phyloP scores from a whole-genome alignment of 2,329 filamentous ascomycete species.

The Penicillium sp. region DNA sequence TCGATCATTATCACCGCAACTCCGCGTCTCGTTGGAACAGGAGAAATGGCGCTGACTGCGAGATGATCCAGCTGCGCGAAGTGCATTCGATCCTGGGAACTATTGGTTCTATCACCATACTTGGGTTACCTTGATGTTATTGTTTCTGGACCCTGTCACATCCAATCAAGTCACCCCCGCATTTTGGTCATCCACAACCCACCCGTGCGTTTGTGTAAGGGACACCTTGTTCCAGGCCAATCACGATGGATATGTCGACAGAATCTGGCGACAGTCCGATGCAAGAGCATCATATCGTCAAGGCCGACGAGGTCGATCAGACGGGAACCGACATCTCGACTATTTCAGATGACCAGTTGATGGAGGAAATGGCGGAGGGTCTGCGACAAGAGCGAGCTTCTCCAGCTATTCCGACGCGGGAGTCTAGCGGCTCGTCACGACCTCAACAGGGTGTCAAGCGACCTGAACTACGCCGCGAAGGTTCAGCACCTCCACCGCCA shows the following conservation, averaged over 20 bases:
- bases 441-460: constrained; percentile 24
- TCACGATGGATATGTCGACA: constrained; percentile 29
- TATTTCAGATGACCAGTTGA: constrained; percentile 44
- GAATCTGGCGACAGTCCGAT: constrained; percentile 23
- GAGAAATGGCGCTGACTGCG: constrained; percentile 6
- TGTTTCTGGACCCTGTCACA: too few species aligned
- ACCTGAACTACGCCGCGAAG: constrained; percentile 39
- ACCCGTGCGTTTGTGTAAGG: constrained; percentile 2
- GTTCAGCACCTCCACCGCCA: constrained; percentile 42
- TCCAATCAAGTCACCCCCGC: too few species aligned
- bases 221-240: constrained; percentile 1
- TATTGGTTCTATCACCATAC: too few species aligned
- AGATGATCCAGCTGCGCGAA: constrained; percentile 5
- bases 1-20: constrained; percentile 15
- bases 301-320: constrained; percentile 51
- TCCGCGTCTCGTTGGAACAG: constrained; percentile 5
- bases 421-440: constrained; percentile 15
- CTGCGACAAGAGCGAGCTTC: constrained; percentile 37
- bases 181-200: constrained; percentile 3
- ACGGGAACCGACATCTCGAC: constrained; percentile 47
- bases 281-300: constrained; percentile 44
- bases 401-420: constrained; percentile 10
- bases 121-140: too few species aligned
- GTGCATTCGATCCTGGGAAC: neutral
- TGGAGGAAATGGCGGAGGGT: constrained; percentile 42